phyloP scores from a whole-genome alignment of 176 grass and related monocot genomes.

The Ensete ventricosum region DNA sequence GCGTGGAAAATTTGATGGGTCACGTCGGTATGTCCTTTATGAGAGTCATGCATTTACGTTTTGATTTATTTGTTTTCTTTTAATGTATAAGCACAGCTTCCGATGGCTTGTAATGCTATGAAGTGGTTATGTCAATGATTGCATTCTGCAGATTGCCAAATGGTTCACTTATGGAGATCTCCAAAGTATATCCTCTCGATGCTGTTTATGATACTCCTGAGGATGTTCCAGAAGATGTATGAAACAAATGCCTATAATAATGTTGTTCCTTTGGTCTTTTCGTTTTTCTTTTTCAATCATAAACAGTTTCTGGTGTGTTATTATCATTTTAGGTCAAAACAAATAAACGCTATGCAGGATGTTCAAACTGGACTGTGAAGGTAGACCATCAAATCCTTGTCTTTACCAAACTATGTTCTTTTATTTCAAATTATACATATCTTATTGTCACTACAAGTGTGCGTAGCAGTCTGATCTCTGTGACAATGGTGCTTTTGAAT shows the following conservation, averaged over 20 bases:
- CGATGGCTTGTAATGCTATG: background rate
- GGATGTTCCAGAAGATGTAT: slow-evolving; percentile 95
- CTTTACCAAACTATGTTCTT: slow-evolving; percentile 6
- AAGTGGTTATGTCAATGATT: slow-evolving; percentile 12
- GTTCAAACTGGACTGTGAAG: slow-evolving; percentile 95
- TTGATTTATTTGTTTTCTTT: background rate
- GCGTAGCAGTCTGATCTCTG: no score
- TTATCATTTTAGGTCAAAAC: slow-evolving; percentile 46
- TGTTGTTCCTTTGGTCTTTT: slow-evolving; percentile 3
- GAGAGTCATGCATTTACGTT: background rate
- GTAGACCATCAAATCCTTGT: slow-evolving; percentile 20
- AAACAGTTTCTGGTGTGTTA: background rate
- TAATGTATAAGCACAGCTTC: background rate
- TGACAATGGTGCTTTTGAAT: slow-evolving; percentile 9
- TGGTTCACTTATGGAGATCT: slow-evolving; percentile 92
- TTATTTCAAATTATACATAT: background rate
- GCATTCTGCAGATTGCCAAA: slow-evolving; percentile 53
- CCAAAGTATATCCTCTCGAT: slow-evolving; percentile 91
- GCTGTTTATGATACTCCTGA: slow-evolving; percentile 76
- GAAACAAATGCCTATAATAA: slow-evolving; percentile 13
- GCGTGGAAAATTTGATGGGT: slow-evolving; percentile 54
- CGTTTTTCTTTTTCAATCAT: background rate
- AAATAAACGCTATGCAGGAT: slow-evolving; percentile 89
- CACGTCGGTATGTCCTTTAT: slow-evolving; percentile 32
- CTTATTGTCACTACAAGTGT: background rate